These are phyloP conservation scores for Globisporangium canariense DNA, from an alignment of 352 stramenopile genomes.

Conservation along the genomic window DNA sequence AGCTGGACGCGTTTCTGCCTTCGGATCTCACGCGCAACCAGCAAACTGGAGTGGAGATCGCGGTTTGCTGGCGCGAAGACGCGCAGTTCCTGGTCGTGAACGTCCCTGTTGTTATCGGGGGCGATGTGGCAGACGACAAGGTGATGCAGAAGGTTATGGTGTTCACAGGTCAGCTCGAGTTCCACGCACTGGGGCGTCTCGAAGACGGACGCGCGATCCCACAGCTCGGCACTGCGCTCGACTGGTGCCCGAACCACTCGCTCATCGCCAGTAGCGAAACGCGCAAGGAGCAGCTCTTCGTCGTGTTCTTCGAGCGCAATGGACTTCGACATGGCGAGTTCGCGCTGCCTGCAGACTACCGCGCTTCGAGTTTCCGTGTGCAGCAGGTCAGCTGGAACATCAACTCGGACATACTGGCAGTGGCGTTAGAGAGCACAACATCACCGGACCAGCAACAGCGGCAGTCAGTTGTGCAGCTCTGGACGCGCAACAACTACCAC, in stretches of 20 bases:
- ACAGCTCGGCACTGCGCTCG: constrained; percentile 36
- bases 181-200: constrained; percentile 62
- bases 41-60: constrained; percentile 11
- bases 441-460: not conserved
- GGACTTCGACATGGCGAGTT: constrained; percentile 81
- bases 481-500: constrained; percentile 79
- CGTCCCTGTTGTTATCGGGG: constrained; percentile 18
- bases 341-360: constrained; percentile 37
- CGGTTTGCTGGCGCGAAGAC: constrained; percentile 73
- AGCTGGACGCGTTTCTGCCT: constrained; percentile 35
- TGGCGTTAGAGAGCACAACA: constrained; percentile 30
- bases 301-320: constrained; percentile 86
- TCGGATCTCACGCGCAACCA: constrained; percentile 15
- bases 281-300: constrained; percentile 46
- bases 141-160: constrained; percentile 45
- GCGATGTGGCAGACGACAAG: constrained; percentile 2
- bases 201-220: constrained; percentile 64
- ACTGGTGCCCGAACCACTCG: constrained; percentile 76
- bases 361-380: constrained; percentile 27
- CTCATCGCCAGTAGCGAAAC: constrained; percentile 64
- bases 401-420: constrained; percentile 63
- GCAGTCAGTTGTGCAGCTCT: constrained; percentile 52
- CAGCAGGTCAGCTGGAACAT: constrained; percentile 53
- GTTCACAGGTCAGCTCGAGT: constrained; percentile 50
- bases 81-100: constrained; percentile 65